phyloP scores from a whole-genome alignment of 306 rosid genomes.

The Clitoria ternatea region DNA sequence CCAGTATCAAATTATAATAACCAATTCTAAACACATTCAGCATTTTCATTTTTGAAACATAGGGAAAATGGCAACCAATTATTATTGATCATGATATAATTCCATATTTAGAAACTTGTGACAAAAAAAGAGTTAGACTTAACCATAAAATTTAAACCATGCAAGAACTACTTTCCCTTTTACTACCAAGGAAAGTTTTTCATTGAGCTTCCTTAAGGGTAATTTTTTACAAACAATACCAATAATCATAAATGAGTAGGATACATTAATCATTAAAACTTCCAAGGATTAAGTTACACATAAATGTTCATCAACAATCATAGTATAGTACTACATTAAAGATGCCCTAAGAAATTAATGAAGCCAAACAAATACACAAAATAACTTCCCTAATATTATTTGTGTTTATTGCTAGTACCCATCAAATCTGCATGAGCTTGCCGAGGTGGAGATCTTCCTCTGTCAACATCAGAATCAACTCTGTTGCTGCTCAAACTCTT shows the following conservation, averaged over 20 bases:
- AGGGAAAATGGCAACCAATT: constrained; percentile 18
- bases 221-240: not conserved
- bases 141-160: constrained; percentile 13
- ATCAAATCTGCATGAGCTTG: constrained; percentile 55
- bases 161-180: not conserved
- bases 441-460: constrained; percentile 72
- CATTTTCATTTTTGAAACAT: constrained; percentile 53
- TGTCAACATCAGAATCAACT: constrained; percentile 66
- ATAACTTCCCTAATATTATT: not conserved
- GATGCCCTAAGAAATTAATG: not conserved
- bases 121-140: not conserved
- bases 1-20: too few species aligned
- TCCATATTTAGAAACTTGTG: not conserved
- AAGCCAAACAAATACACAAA: not conserved
- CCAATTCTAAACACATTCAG: too few species aligned
- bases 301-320: not conserved
- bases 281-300: not conserved
- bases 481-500: constrained; percentile 58
- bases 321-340: not conserved
- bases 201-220: not conserved
- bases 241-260: not conserved
- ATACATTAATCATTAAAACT: not conserved
- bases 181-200: not conserved
- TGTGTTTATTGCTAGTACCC: constrained; percentile 52
- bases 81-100: constrained; percentile 4